A percentile compares a stretch with the other conserved stretches of the same genome.
Evolutionary conservation across 257 asterid species (phyloP).

Genomic region (Eucommia ulmoides): DNA sequence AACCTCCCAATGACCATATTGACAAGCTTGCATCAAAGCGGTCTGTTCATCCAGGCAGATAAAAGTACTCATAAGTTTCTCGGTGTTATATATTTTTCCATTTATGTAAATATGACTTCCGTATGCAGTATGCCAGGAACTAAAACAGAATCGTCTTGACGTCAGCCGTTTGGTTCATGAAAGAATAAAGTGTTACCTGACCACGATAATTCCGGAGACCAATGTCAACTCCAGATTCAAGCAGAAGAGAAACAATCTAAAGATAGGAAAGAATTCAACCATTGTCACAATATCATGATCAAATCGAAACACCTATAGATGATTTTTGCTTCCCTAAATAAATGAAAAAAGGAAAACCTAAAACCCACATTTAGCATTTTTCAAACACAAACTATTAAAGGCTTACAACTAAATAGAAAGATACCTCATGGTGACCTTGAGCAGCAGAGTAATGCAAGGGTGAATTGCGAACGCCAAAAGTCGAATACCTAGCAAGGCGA

Average conservation of each 20-base stretch:
- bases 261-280: slow-evolving; percentile 10
- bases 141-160: no score
- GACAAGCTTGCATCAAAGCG: slow-evolving; percentile 94
- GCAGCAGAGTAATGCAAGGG: slow-evolving; percentile 91
- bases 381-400: no score
- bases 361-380: no score
- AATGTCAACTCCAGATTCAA: slow-evolving; percentile 76
- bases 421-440: slow-evolving; percentile 90
- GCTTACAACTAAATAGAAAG: neutral
- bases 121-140: no score
- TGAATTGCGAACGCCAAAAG: slow-evolving; percentile 82
- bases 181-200: slow-evolving; percentile 40
- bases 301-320: slow-evolving; percentile 2
- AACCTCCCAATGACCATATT: slow-evolving; percentile 90
- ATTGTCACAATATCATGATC: slow-evolving; percentile 6
- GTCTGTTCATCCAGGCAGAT: slow-evolving; percentile 40
- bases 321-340: no score
- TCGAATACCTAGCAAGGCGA: slow-evolving; percentile 69
- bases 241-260: slow-evolving; percentile 73
- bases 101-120: no score
- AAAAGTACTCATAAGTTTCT: neutral
- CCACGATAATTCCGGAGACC: slow-evolving; percentile 81
- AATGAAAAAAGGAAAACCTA: no score
- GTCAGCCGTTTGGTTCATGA: no score
- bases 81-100: neutral